phyloP scores from a whole-genome alignment of 805 yeast genomes.

The Myxozyma nipponensis region DNA sequence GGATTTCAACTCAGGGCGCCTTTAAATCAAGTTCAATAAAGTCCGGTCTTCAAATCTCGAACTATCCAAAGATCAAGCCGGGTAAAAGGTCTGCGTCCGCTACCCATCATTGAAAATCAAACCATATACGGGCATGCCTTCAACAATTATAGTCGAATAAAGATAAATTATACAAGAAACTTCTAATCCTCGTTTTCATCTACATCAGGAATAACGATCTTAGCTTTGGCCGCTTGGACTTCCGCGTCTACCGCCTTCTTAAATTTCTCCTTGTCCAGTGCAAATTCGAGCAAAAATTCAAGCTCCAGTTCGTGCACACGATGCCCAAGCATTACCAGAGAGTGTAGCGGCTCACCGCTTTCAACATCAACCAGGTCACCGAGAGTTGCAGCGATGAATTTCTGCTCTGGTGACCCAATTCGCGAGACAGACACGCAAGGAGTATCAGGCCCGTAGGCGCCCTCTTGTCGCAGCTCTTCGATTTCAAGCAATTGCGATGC shows the following conservation, averaged over 20 bases:
- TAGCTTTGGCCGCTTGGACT: constrained; percentile 18
- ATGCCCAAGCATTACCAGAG: constrained; percentile 87
- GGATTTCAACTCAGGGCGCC: no score
- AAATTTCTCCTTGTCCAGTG: constrained; percentile 55
- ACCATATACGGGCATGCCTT: no score
- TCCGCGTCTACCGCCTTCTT: constrained; percentile 46
- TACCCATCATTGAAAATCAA: neutral
- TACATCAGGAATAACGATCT: constrained; percentile 1
- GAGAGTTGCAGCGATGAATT: constrained; percentile 80
- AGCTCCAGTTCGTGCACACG: constrained; percentile 86
- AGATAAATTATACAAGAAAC: neutral
- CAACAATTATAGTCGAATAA: neutral
- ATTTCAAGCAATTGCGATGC: constrained; percentile 83
- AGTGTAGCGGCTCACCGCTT: constrained; percentile 91
- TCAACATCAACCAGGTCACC: constrained; percentile 74
- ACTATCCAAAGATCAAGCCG: no score
- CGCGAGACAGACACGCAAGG: constrained; percentile 94
- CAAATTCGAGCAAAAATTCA: constrained; percentile 76
- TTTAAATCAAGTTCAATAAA: no score
- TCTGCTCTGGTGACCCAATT: constrained; percentile 80
- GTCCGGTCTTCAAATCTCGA: no score
- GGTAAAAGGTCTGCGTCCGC: no score
- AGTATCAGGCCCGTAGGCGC: constrained; percentile 78
- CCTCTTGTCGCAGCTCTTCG: constrained; percentile 70
- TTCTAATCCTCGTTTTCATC: constrained; percentile 15